These are phyloP conservation scores for Fusarium sulawesiense DNA, from an alignment of 2,329 filamentous ascomycete species.

Conservation along the genomic window DNA sequence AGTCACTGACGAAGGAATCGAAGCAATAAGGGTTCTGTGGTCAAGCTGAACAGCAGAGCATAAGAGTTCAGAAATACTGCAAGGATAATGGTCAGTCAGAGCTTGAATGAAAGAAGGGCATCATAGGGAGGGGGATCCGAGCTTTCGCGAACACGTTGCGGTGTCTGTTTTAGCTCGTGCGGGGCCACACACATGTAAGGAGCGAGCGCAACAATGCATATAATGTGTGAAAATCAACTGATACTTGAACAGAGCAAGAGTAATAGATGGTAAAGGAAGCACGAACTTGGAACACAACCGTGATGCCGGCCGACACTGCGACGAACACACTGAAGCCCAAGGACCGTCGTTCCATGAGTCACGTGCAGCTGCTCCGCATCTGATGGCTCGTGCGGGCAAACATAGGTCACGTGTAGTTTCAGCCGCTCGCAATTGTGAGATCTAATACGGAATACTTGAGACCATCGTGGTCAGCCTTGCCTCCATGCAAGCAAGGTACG, in stretches of 20 bases:
- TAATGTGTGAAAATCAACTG: conserved; percentile 54
- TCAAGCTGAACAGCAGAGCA: conserved; percentile 30
- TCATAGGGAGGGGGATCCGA: conserved; percentile 46
- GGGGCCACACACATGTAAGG: conserved; percentile 50
- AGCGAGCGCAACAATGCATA: conserved; percentile 49
- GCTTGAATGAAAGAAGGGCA: conserved; percentile 42
- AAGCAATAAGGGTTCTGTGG: conserved; percentile 19
- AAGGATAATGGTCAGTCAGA: conserved; percentile 45
- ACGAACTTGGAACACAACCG: conserved; percentile 32
- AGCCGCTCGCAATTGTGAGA: neutral
- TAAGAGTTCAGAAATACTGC: conserved; percentile 44
- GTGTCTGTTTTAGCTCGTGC: conserved; percentile 30
- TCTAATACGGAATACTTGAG: neutral
- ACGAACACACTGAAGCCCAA: conserved; percentile 33
- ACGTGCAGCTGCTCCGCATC: conserved; percentile 46
- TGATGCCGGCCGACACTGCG: conserved; percentile 41
- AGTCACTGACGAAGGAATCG: conserved; percentile 26
- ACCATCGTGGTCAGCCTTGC: neutral
- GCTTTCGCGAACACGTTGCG: conserved; percentile 46
- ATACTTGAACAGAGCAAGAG: conserved; percentile 55
- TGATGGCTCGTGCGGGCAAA: conserved; percentile 37
- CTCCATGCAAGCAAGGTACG: conserved; percentile 13
- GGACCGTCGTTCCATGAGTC: conserved; percentile 34
- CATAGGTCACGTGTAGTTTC: conserved; percentile 42
- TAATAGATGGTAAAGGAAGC: conserved; percentile 50